Conservation (phyloP, 1,139 yeast species). For the Taphrina deformans region DNA sequence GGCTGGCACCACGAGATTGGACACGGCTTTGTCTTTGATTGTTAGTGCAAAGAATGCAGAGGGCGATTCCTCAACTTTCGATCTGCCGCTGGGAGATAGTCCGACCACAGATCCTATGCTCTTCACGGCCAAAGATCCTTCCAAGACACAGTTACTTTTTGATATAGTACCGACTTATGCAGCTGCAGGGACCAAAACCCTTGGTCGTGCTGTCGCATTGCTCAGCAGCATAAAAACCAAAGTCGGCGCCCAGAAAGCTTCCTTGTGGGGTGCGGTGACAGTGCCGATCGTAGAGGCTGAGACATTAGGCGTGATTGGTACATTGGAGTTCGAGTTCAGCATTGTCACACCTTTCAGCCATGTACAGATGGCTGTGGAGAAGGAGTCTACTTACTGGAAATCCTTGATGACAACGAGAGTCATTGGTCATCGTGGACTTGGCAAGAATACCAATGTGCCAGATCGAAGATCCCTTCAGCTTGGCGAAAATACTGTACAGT, state of each 20-base stretch:
- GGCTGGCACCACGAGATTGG: conserved; percentile 77
- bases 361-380: conserved; percentile 63
- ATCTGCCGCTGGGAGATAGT: conserved; percentile 79
- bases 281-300: conserved; percentile 76
- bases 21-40: conserved; percentile 79
- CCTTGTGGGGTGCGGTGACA: conserved; percentile 65
- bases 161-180: conserved; percentile 93
- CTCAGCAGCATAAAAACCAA: conserved; percentile 63
- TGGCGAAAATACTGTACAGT: conserved; percentile 94
- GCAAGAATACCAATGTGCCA: conserved; percentile 61
- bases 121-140: conserved; percentile 60
- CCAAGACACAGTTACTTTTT: conserved; percentile 64
- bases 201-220: conserved; percentile 86
- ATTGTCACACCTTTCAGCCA: conserved; percentile 74
- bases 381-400: conserved; percentile 89
- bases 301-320: conserved; percentile 74
- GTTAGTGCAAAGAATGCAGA: conserved; percentile 57
- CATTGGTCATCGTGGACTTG: conserved; percentile 95
- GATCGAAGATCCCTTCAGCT: conserved; percentile 77
- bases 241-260: conserved; percentile 69
- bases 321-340: conserved; percentile 71
- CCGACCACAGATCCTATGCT: conserved; percentile 79
- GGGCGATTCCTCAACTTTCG: conserved; percentile 69
- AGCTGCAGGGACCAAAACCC: conserved; percentile 52
- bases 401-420: conserved; percentile 77